Conservation (phyloP, 768 basidiomycete genomes). For the Krasilnikovozyma curviuscula region DNA sequence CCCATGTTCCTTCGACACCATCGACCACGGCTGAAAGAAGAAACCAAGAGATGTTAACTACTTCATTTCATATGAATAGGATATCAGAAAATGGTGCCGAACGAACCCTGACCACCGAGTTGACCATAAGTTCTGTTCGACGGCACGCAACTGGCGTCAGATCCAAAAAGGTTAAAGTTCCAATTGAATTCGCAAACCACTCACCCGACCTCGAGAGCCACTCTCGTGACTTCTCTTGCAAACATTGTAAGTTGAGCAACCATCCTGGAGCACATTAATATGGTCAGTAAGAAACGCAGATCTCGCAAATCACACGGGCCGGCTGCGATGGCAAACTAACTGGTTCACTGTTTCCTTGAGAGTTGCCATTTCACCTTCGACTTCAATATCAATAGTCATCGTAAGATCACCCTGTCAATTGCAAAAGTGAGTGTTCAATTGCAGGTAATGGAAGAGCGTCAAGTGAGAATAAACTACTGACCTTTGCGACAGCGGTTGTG, state of each 20-base stretch:
- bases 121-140: conserved; percentile 9
- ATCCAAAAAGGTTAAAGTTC: neutral
- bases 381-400: conserved; percentile 63
- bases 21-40: conserved; percentile 27
- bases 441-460: neutral
- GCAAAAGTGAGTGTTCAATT: no score
- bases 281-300: no score
- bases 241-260: conserved; percentile 5
- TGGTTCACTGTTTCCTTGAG: conserved; percentile 26
- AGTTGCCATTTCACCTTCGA: conserved; percentile 62
- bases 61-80: no score
- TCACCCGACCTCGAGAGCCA: conserved; percentile 3
- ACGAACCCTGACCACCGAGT: conserved; percentile 25
- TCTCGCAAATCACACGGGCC: no score
- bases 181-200: no score
- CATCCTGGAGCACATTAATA: no score
- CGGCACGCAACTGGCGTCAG: neutral
- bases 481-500: conserved; percentile 44
- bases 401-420: conserved; percentile 27
- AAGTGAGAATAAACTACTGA: no score
- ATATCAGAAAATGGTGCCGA: no score
- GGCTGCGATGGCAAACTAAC: neutral
- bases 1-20: conserved; percentile 26
- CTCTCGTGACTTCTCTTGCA: conserved; percentile 1
- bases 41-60: no score